These are phyloP conservation scores for Zymoseptoria crescenta DNA, from an alignment of 2,329 filamentous ascomycete species.

Conservation along the genomic window DNA sequence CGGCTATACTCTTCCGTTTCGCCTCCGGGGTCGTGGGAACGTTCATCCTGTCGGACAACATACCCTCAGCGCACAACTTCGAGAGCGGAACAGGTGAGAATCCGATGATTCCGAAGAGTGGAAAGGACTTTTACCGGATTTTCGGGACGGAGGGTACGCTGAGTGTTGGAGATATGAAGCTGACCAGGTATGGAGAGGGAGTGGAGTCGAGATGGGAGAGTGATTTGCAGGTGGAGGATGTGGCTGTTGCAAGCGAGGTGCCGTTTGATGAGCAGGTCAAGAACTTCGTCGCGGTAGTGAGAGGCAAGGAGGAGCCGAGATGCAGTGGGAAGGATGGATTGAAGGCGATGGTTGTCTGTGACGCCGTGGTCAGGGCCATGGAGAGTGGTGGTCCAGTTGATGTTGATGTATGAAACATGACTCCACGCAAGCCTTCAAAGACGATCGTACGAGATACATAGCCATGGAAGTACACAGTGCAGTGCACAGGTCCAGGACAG, in stretches of 20 bases:
- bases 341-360: slow-evolving; percentile 45
- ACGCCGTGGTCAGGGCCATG: slow-evolving; percentile 44
- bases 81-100: slow-evolving; percentile 54
- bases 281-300: slow-evolving; percentile 46
- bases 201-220: slow-evolving; percentile 38
- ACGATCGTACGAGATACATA: no score
- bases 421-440: not conserved
- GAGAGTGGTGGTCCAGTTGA: slow-evolving; percentile 23
- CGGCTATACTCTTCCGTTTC: slow-evolving; percentile 47
- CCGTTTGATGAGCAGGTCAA: slow-evolving; percentile 48
- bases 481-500: no score
- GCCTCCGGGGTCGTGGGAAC: slow-evolving; percentile 48
- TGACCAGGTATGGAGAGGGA: slow-evolving; percentile 38
- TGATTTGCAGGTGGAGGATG: slow-evolving; percentile 28
- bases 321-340: slow-evolving; percentile 46
- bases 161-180: slow-evolving; percentile 48
- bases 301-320: slow-evolving; percentile 35
- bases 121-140: slow-evolving; percentile 46
- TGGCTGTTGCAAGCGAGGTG: slow-evolving; percentile 28
- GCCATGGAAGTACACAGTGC: no score
- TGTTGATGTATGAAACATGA: slow-evolving; percentile 1
- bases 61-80: slow-evolving; percentile 47
- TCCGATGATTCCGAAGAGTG: slow-evolving; percentile 40
- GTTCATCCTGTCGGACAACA: slow-evolving; percentile 48
- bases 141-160: slow-evolving; percentile 46